Evolutionary conservation across 176 grass and related monocot genomes (phyloP).

Genomic region (Oryza brachyantha): DNA sequence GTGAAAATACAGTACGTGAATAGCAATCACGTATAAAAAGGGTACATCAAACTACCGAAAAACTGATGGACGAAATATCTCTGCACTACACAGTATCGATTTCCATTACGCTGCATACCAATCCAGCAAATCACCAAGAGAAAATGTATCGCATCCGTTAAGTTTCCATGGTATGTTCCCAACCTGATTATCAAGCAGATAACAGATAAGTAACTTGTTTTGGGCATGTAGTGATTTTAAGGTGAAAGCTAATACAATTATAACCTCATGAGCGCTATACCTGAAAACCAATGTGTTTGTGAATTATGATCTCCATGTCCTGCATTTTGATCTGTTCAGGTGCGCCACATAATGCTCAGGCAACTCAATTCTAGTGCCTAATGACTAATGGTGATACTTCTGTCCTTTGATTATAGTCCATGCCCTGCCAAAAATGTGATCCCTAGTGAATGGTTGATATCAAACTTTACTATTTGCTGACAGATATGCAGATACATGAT

Average conservation of each 20-base stretch:
- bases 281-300: neutral
- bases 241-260: neutral
- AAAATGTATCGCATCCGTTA: neutral
- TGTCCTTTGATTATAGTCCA: slow-evolving; percentile 95
- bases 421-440: slow-evolving; percentile 54
- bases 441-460: neutral
- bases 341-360: neutral
- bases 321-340: neutral
- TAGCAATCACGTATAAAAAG: too few species aligned
- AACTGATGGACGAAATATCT: neutral
- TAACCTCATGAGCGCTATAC: neutral
- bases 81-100: neutral
- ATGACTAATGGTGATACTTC: slow-evolving; percentile 92
- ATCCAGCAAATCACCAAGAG: neutral
- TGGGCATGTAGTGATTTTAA: neutral
- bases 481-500: neutral
- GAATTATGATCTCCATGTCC: neutral
- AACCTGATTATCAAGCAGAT: neutral
- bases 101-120: neutral
- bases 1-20: neutral
- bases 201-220: neutral
- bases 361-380: slow-evolving; percentile 53
- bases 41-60: neutral
- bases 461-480: neutral
- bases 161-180: neutral